A percentile compares a stretch with the other conserved stretches of the same genome.
Evolutionary conservation across 345 rosid genomes (phyloP).

Genomic region (Orychophragmus violaceus): DNA sequence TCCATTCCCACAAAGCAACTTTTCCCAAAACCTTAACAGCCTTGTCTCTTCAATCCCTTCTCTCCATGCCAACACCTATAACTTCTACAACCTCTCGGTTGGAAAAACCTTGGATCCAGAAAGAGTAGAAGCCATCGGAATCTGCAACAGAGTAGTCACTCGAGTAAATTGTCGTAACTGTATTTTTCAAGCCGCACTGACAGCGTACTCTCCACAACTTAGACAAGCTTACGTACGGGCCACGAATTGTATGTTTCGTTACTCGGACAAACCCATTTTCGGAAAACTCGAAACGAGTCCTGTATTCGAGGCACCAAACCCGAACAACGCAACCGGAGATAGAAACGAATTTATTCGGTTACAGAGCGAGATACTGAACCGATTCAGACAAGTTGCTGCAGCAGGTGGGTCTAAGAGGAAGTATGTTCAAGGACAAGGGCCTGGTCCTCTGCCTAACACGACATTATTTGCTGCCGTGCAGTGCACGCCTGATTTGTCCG

Average conservation of each 20-base stretch:
- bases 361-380: not conserved
- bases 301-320: not conserved
- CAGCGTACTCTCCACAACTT: not conserved
- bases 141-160: not conserved
- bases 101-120: not conserved
- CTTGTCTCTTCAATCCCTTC: too few relatives aligned
- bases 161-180: not conserved
- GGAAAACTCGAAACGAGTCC: not conserved
- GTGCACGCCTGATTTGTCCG: not conserved
- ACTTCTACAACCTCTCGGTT: not conserved
- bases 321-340: not conserved
- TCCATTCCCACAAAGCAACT: not conserved
- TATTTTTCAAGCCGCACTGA: not conserved
- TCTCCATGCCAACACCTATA: not conserved
- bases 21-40: not conserved
- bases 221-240: not conserved
- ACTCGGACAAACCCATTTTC: not conserved
- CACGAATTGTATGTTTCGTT: too few relatives aligned
- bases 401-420: not conserved
- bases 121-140: not conserved
- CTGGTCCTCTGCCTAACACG: not conserved
- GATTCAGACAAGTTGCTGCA: not conserved
- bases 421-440: not conserved
- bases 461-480: not conserved
- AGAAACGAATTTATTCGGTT: not conserved